Evolutionary conservation across 176 grass and related monocot genomes (phyloP), one percentile per base, ranked within the genome.

Genomic region (Luzula sylvatica): DNA sequence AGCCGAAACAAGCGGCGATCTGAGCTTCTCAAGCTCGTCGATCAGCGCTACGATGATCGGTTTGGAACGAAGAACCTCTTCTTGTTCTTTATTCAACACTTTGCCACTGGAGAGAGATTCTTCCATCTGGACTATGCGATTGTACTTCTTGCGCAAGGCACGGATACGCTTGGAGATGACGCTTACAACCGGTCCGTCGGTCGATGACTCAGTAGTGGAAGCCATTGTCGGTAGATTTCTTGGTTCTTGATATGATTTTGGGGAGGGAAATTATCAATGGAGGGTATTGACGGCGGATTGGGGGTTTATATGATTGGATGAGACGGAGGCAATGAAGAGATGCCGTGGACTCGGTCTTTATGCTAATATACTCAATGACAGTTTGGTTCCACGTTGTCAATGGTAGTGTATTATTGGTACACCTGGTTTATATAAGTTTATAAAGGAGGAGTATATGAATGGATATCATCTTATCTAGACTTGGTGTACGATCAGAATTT

Each of bases 41-140:
- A 96, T 86, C 25, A 71, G 50, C 22, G 81, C 74, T 20, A 53
- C 20, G 58, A 96, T 71, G 26, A 75, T 41, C 25, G 92, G 38
- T 55, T 96, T 96, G 64, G 92, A 89, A n/a, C 81, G 85, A 46
- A 96, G 81, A 15, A 96, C 85, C 46, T 89, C 92, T 71, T 96
- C 82, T 66, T 96, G 92, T 67, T 96, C 92, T 26, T 54, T 74
- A 67, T 96, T 89, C 0, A 96, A 81, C n/a, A 43, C 35, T 76
- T 77, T 96, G 1, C 92, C 92, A 24, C 58, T 65, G 50, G 84
- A 77, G 68, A 76, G 30, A 6, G 79, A 66, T 65, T 89, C 92
- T 77, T 96, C 92, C 92, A 82, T 96, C 67, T 89, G 92, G 21
- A 75, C 14, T 71, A 96, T 96, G 49, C 92, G 92, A 58, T 96